Percentiles rank a stretch among this genome's conserved stretches.
Evolutionary conservation across 2,329 filamentous ascomycete genomes (phyloP).

Genomic region (Microsporum ferrugineum): DNA sequence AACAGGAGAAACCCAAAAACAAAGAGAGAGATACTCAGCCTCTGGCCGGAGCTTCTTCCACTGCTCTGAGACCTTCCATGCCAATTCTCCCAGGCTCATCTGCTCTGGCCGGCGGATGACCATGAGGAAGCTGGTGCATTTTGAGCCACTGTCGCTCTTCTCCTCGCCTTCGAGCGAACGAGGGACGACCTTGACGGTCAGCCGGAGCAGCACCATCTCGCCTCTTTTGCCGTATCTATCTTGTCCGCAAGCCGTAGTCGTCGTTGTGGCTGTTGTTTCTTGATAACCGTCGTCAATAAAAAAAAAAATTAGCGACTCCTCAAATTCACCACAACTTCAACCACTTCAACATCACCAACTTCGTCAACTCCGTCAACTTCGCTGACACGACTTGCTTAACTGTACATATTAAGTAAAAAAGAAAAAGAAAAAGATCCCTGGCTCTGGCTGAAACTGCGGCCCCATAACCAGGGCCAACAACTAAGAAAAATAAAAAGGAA

Average conservation of each 20-base stretch:
- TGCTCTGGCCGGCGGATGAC: slow-evolving; percentile 24
- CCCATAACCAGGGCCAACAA: neutral
- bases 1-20: neutral
- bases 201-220: slow-evolving; percentile 28
- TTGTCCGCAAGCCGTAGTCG: neutral
- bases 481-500: neutral
- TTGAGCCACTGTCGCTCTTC: slow-evolving; percentile 12
- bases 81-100: slow-evolving; percentile 22
- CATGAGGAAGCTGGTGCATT: slow-evolving; percentile 23
- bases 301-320: too few species aligned
- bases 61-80: slow-evolving; percentile 23
- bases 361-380: neutral
- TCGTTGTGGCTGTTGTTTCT: too few species aligned
- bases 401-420: too few species aligned
- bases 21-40: slow-evolving; percentile 22
- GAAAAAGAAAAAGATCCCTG: neutral
- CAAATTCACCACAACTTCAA: too few species aligned
- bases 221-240: neutral
- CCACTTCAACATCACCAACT: neutral
- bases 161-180: slow-evolving; percentile 12
- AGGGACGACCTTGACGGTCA: slow-evolving; percentile 27
- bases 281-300: too few species aligned
- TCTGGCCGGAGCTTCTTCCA: slow-evolving; percentile 26
- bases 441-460: neutral
- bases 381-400: too few species aligned